A percentile compares a stretch with the other conserved stretches of the same genome.
Conservation (phyloP, 2,329 filamentous ascomycete species). For the Cladophialophora psammophila region DNA sequence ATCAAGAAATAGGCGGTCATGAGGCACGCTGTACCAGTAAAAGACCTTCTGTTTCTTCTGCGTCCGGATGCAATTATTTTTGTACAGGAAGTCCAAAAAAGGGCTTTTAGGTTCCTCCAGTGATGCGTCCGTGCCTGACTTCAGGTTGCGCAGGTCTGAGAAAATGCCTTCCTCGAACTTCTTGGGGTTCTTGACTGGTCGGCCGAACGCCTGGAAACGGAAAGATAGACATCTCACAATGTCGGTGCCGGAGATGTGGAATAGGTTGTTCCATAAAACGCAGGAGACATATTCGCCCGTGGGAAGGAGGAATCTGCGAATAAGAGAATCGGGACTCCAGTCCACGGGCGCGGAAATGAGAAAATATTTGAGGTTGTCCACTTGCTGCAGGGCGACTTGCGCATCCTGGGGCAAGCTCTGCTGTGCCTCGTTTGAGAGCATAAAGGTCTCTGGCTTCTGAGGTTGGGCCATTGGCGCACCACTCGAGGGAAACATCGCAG, state of each 20-base stretch:
- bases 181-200: slow-evolving; percentile 98
- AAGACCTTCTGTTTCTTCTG: slow-evolving; percentile 99
- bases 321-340: slow-evolving; percentile 96
- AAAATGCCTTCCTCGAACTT: slow-evolving; percentile 99
- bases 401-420: slow-evolving; percentile 95
- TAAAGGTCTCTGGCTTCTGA: slow-evolving; percentile 98
- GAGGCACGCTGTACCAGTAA: slow-evolving; percentile 99
- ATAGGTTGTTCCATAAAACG: slow-evolving; percentile 98
- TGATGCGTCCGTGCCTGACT: slow-evolving; percentile 96
- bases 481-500: slow-evolving; percentile 78
- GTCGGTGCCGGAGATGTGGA: slow-evolving; percentile 98
- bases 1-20: slow-evolving; percentile 96
- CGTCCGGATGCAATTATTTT: slow-evolving; percentile 99
- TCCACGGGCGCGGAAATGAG: slow-evolving; percentile 98
- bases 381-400: slow-evolving; percentile 95
- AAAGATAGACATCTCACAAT: slow-evolving; percentile 98
- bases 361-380: slow-evolving; percentile 99
- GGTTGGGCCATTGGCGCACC: slow-evolving; percentile 83
- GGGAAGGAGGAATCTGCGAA: slow-evolving; percentile 90
- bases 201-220: slow-evolving; percentile 96
- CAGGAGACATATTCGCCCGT: slow-evolving; percentile 99
- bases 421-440: slow-evolving; percentile 96
- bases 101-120: slow-evolving; percentile 98
- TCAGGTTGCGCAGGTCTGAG: slow-evolving; percentile 96
- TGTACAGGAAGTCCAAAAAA: slow-evolving; percentile 98